A percentile compares a stretch with the other conserved stretches of the same genome.
Evolutionary conservation across 306 rosid genomes (phyloP).

Genomic region (Amphicarpaea edgeworthii): DNA sequence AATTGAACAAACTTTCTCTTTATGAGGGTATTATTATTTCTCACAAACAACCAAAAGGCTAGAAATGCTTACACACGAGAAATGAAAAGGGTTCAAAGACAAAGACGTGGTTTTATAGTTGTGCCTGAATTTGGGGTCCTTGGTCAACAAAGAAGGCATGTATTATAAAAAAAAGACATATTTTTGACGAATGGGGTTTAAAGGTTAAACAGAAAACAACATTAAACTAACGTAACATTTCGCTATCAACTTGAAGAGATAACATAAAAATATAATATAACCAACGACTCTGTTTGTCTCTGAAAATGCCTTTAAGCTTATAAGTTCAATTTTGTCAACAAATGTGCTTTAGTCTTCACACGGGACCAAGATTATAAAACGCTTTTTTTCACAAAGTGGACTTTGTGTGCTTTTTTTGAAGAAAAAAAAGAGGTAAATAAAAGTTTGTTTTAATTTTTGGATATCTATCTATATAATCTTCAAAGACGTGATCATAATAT

Average conservation of each 20-base stretch:
- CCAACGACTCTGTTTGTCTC: conserved; percentile 19
- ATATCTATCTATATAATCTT: not conserved
- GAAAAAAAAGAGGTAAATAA: too few species aligned
- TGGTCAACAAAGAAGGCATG: conserved; percentile 82
- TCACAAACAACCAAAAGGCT: conserved; percentile 36
- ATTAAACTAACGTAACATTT: conserved; percentile 51
- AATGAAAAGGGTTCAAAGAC: conserved; percentile 45
- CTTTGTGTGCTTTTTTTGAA: not conserved
- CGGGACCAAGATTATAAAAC: conserved; percentile 4
- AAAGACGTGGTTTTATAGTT: conserved; percentile 47
- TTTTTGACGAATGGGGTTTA: conserved; percentile 36
- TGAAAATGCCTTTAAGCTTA: not conserved
- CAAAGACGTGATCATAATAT: conserved; percentile 26
- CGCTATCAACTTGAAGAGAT: conserved; percentile 48
- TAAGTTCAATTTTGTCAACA: conserved; percentile 41
- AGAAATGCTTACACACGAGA: not conserved
- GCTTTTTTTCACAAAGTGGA: conserved; percentile 43
- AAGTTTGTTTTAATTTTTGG: too few species aligned
- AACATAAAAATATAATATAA: conserved; percentile 8
- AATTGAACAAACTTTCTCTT: not conserved
- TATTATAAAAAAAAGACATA: conserved; percentile 32
- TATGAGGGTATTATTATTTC: too few species aligned
- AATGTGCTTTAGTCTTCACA: conserved; percentile 35
- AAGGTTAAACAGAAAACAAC: conserved; percentile 16
- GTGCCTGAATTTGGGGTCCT: conserved; percentile 23